Conservation (phyloP, 768 basidiomycete genomes). For the Goffeauzyma gilvescens region DNA sequence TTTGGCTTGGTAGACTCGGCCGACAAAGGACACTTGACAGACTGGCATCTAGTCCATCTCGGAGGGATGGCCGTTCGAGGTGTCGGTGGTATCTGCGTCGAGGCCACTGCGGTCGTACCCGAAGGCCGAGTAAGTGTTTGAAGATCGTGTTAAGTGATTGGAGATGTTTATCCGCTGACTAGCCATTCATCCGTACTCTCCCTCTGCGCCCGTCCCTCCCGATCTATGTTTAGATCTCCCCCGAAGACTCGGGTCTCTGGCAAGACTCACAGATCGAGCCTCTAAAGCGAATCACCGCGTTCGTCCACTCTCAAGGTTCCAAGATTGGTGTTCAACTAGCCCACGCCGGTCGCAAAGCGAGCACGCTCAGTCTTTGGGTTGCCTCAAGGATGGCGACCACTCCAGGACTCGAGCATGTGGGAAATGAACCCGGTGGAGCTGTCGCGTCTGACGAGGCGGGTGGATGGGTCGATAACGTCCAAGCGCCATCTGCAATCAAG, state of each 20-base stretch:
- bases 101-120: slow-evolving; percentile 54
- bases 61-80: slow-evolving; percentile 55
- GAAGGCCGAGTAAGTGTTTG: slow-evolving; percentile 36
- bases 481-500: slow-evolving; percentile 43
- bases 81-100: slow-evolving; percentile 49
- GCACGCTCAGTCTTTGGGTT: slow-evolving; percentile 52
- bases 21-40: slow-evolving; percentile 54
- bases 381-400: slow-evolving; percentile 19
- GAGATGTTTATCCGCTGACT: too few relatives aligned
- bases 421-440: slow-evolving; percentile 21
- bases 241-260: slow-evolving; percentile 62
- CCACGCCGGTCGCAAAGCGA: slow-evolving; percentile 66
- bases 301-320: slow-evolving; percentile 50
- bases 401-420: background rate
- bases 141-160: too few relatives aligned
- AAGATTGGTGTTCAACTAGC: slow-evolving; percentile 61
- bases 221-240: slow-evolving; percentile 52
- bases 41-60: slow-evolving; percentile 67
- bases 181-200: too few relatives aligned
- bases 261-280: slow-evolving; percentile 53
- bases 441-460: slow-evolving; percentile 39
- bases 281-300: slow-evolving; percentile 52
- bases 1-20: too few relatives aligned
- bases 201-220: slow-evolving; percentile 20
- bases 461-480: slow-evolving; percentile 55